phyloP scores from a whole-genome alignment of 2,329 filamentous ascomycete genomes.

The Niveomyces coronatus region DNA sequence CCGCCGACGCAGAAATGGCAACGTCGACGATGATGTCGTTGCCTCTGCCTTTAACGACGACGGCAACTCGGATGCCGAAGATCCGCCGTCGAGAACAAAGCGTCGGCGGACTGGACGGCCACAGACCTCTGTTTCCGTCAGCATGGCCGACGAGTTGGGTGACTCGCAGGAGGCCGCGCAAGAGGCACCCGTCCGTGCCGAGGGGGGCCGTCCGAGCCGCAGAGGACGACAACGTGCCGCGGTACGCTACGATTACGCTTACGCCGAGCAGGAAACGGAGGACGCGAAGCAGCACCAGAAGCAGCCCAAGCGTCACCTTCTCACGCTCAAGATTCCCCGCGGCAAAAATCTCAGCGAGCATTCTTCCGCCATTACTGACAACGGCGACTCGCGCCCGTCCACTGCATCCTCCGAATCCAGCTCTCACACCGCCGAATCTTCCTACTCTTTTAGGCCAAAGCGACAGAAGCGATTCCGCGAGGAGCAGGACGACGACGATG shows the following conservation, averaged over 20 bases:
- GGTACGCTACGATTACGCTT: slow-evolving; percentile 6
- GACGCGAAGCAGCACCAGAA: slow-evolving; percentile 17
- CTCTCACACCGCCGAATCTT: slow-evolving; percentile 37
- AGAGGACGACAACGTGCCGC: slow-evolving; percentile 10
- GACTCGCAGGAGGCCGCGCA: slow-evolving; percentile 16
- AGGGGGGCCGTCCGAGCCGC: slow-evolving; percentile 11
- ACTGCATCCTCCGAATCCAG: slow-evolving; percentile 44
- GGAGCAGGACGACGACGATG: slow-evolving; percentile 33
- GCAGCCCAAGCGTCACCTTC: slow-evolving; percentile 21
- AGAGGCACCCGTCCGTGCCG: slow-evolving; percentile 14
- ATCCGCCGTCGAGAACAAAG: slow-evolving; percentile 10
- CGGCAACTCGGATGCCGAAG: slow-evolving; percentile 22
- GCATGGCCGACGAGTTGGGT: slow-evolving; percentile 18
- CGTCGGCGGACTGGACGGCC: slow-evolving; percentile 6
- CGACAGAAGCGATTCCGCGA: slow-evolving; percentile 44
- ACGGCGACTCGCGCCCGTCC: slow-evolving; percentile 39
- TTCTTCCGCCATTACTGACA: slow-evolving; percentile 26
- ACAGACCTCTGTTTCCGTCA: slow-evolving; percentile 13
- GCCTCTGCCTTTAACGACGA: slow-evolving; percentile 26
- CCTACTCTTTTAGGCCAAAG: slow-evolving; percentile 44
- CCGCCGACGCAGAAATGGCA: slow-evolving; percentile 23
- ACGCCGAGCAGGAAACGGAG: slow-evolving; percentile 12
- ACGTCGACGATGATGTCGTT: slow-evolving; percentile 18
- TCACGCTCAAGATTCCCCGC: slow-evolving; percentile 31
- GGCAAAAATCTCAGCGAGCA: slow-evolving; percentile 29